Conservation (phyloP, 2,329 filamentous ascomycete genomes). For the Alternaria consortialis region DNA sequence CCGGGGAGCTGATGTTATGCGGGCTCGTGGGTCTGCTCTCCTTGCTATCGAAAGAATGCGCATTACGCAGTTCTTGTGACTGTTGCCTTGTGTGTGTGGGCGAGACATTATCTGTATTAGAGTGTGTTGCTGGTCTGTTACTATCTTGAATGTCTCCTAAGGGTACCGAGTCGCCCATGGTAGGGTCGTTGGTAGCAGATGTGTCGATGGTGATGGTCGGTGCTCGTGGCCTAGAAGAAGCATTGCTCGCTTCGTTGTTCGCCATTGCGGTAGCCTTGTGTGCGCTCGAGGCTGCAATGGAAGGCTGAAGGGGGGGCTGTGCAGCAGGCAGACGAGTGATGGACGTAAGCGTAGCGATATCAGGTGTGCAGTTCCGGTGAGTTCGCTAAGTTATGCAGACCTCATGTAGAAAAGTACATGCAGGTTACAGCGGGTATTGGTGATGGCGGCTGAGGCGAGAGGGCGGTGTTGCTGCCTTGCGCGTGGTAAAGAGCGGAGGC, state of each 20-base stretch:
- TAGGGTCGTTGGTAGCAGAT: constrained; percentile 53
- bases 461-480: constrained; percentile 1
- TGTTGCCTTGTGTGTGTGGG: constrained; percentile 36
- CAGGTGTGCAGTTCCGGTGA: constrained; percentile 44
- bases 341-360: constrained; percentile 39
- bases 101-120: constrained; percentile 35
- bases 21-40: constrained; percentile 72
- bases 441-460: constrained; percentile 11
- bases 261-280: constrained; percentile 40
- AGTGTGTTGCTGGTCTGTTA: constrained; percentile 35
- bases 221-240: constrained; percentile 53
- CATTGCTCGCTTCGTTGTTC: constrained; percentile 38
- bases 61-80: constrained; percentile 61
- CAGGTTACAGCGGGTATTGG: constrained; percentile 13
- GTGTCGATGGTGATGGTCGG: constrained; percentile 64
- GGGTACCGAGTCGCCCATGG: constrained; percentile 46
- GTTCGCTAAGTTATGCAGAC: constrained; percentile 20
- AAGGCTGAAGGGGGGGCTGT: constrained; percentile 6
- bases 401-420: constrained; percentile 34
- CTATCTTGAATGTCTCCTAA: constrained; percentile 46
- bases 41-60: constrained; percentile 70
- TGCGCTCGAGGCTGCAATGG: constrained; percentile 20
- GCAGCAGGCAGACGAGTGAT: constrained; percentile 29
- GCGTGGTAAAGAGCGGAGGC: constrained; percentile 6
- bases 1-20: constrained; percentile 73